Conservation (phyloP, 768 basidiomycete species). For the Boletus tylopilopsis region DNA sequence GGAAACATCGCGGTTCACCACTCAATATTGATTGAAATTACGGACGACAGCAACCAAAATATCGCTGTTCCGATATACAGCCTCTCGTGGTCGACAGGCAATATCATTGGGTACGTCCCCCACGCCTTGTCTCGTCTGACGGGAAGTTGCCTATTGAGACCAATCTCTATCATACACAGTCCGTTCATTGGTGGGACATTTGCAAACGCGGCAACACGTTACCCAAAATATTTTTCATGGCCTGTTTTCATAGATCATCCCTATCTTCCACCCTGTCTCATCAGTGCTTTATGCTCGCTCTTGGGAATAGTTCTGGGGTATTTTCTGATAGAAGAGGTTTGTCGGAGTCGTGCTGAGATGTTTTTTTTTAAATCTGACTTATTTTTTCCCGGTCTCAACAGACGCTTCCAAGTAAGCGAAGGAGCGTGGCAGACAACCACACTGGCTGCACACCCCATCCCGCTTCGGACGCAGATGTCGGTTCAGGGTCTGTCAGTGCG, state of each 20-base stretch:
- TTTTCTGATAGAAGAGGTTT: conserved; percentile 6
- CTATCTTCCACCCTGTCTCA: conserved; percentile 5
- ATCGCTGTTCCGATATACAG: conserved; percentile 13
- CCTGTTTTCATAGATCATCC: conserved; percentile 5
- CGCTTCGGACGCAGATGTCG: too few species aligned
- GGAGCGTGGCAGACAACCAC: too few species aligned
- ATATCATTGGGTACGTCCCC: neutral
- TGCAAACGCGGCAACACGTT: conserved; percentile 6
- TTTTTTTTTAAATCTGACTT: too few species aligned
- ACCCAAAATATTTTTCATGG: conserved; percentile 8
- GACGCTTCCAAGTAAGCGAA: too few species aligned
- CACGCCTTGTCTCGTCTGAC: too few species aligned
- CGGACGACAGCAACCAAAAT: conserved; percentile 12
- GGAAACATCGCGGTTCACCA: conserved; percentile 11
- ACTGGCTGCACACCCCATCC: too few species aligned
- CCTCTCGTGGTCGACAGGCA: conserved; percentile 4
- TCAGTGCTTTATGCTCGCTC: neutral
- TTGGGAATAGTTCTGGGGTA: conserved; percentile 1
- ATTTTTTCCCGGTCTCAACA: too few species aligned
- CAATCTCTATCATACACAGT: too few species aligned
- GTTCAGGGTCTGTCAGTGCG: conserved; percentile 16
- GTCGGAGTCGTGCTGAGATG: too few species aligned
- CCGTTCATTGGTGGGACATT: too few species aligned
- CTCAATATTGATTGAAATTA: conserved; percentile 9
- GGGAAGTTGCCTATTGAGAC: too few species aligned